Evolutionary conservation across 768 basidiomycete species (phyloP).

Genomic region (Podaxis mareebaensis): DNA sequence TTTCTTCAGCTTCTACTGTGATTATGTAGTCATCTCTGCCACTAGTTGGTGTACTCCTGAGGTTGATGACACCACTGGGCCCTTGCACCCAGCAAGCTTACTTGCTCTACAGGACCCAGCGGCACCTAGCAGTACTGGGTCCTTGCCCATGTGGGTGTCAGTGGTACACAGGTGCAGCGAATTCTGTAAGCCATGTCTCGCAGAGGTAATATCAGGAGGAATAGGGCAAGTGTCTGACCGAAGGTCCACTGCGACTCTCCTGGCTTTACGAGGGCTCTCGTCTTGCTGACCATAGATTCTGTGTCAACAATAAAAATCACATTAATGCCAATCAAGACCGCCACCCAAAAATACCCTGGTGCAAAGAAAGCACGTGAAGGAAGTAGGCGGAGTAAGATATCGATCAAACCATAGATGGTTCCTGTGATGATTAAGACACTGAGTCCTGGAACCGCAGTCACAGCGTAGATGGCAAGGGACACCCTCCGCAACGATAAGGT

Average conservation of each 20-base stretch:
- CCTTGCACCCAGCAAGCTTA: too few species aligned
- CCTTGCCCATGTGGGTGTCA: too few species aligned
- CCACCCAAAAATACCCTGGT: neutral
- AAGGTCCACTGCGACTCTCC: conserved; percentile 13
- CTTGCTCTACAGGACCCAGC: too few species aligned
- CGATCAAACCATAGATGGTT: neutral
- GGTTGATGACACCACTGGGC: too few species aligned
- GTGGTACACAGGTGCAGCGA: too few species aligned
- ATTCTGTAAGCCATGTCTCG: too few species aligned
- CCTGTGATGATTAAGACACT: conserved; percentile 1
- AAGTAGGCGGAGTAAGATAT: neutral
- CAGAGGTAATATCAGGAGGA: conserved; percentile 12
- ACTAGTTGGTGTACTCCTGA: too few species aligned
- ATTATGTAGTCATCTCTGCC: too few species aligned
- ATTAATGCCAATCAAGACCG: conserved; percentile 7
- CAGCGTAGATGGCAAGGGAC: conserved; percentile 10
- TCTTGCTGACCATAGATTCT: conserved; percentile 8
- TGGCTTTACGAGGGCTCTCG: neutral
- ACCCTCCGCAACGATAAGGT: neutral
- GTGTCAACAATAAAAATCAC: conserved; percentile 12
- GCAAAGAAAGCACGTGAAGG: neutral
- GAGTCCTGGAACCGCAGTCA: neutral
- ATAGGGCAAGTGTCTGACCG: conserved; percentile 12
- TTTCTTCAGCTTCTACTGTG: too few species aligned
- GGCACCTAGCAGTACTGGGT: too few species aligned